Evolutionary conservation across 23 red algal genomes (phyloP), one percentile per base, ranked within the genome.

Genomic region (Gracilariopsis chorda): DNA sequence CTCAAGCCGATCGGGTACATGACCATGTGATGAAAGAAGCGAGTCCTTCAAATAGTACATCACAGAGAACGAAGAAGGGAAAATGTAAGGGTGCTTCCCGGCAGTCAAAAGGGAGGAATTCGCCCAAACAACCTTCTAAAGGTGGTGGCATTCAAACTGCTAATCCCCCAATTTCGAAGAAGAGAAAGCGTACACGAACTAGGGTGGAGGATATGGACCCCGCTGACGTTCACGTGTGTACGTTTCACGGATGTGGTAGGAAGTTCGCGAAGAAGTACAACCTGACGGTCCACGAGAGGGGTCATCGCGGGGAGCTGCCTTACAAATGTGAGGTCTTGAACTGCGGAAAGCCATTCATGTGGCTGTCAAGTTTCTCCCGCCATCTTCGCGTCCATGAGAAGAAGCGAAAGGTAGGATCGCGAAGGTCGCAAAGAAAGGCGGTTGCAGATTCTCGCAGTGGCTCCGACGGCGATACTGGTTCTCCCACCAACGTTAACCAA

Each of bases 231-330:
- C 51, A 91, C 41, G 77, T 48, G 0, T 91, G 88, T 51, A 42
- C 56, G 7, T 84, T 40, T 37, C 16, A 25, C 21, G 89, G 43
- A 7, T 96, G 88, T 36, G 69, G 77, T 17, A 89, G 78, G 35
- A 75, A 51, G 47, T 93, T 96, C 73, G 90, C 80, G 5, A 88
- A 92, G 71, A 37, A 63, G 23, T 96, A 83, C 36, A 96, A 96
- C 78, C 90, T 93, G 7, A 88, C 80, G 78, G 58, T 79, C n/a
- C 94, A 96, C 37, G 42, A 79, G 44, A 73, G 94, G 43, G 57
- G 72, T 8, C 88, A 93, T 58, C 73, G 82, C 1, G 88, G 83
- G 23, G 94, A 92, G 34, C 48, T 82, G 21, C 88, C 88, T 0
- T 93, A 85, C 43, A 76, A 75, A 29, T 96, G 94, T 30, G 29